phyloP scores from a whole-genome alignment of 371 early-diverging fungal genomes.

The Syncephalis plumigaleata region DNA sequence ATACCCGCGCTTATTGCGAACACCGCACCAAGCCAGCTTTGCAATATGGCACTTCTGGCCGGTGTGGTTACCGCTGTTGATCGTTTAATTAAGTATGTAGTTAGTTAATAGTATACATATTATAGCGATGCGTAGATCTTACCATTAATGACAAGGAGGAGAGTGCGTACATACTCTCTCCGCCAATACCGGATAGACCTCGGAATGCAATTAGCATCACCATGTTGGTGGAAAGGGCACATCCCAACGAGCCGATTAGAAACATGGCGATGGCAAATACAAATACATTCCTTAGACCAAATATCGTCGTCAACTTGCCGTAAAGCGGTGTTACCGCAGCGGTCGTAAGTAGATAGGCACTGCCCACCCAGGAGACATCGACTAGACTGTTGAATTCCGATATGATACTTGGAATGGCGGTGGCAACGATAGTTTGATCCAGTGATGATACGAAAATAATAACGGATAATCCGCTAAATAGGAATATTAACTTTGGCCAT shows the following conservation, averaged over 20 bases:
- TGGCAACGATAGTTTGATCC: conserved; percentile 63
- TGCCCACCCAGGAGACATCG: conserved; percentile 52
- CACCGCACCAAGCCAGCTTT: conserved; percentile 17
- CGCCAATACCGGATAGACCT: conserved; percentile 62
- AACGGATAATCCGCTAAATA: conserved; percentile 1
- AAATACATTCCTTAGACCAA: conserved; percentile 41
- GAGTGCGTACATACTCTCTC: conserved; percentile 50
- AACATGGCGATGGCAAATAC: conserved; percentile 34
- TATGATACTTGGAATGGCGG: conserved; percentile 55
- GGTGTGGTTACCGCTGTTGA: conserved; percentile 4
- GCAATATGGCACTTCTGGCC: conserved; percentile 31
- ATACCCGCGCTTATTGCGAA: conserved; percentile 43
- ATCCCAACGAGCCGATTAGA: conserved; percentile 29
- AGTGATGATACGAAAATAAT: conserved; percentile 38
- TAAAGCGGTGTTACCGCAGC: conserved; percentile 63
- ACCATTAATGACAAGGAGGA: conserved; percentile 56
- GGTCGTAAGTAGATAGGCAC: conserved; percentile 51
- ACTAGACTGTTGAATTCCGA: conserved; percentile 46
- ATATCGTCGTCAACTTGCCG: conserved; percentile 31
- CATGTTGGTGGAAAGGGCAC: conserved; percentile 32
- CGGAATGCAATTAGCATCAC: conserved; percentile 50
- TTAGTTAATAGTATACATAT: neutral
- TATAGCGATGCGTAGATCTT: conserved; percentile 13
- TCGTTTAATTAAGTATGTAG: neutral
- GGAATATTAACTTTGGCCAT: too few relatives aligned